These are phyloP conservation scores for Podospora australis DNA, from an alignment of 495 filamentous ascomycete species.

Conservation along the genomic window DNA sequence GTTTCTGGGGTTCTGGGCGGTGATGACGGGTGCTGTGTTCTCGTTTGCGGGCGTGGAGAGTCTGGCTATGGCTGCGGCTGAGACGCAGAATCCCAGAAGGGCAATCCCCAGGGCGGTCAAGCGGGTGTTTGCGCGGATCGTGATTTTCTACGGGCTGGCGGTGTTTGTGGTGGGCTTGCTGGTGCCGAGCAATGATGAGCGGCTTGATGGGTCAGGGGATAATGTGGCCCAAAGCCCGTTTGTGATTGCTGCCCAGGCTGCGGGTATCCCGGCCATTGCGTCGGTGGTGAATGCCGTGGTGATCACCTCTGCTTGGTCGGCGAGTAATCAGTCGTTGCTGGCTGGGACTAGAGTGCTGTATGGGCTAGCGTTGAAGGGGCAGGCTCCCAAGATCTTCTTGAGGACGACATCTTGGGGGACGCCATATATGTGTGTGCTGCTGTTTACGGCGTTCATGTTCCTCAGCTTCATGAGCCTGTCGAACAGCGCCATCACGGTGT, in stretches of 20 bases:
- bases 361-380: conserved; percentile 53
- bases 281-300: conserved; percentile 63
- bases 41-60: conserved; percentile 52
- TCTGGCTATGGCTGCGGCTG: conserved; percentile 62
- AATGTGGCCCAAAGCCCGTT: conserved; percentile 60
- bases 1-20: conserved; percentile 55
- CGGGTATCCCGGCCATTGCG: conserved; percentile 57
- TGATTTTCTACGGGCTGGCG: conserved; percentile 64
- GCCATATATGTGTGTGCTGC: conserved; percentile 50
- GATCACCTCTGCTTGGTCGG: conserved; percentile 64
- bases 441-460: conserved; percentile 47
- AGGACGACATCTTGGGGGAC: conserved; percentile 55
- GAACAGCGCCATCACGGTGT: conserved; percentile 50
- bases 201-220: conserved; percentile 40
- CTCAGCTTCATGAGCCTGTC: conserved; percentile 56
- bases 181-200: conserved; percentile 52
- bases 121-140: conserved; percentile 63
- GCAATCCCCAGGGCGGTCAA: conserved; percentile 65
- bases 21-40: conserved; percentile 55
- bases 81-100: conserved; percentile 64
- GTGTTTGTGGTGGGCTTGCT: conserved; percentile 69
- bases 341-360: conserved; percentile 59
- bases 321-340: conserved; percentile 57
- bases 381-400: conserved; percentile 51
- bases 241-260: conserved; percentile 61